Percentiles rank a stretch among this genome's conserved stretches.
Evolutionary conservation across 192 early-diverging fungal species (phyloP).

Genomic region (Linnemannia exigua): DNA sequence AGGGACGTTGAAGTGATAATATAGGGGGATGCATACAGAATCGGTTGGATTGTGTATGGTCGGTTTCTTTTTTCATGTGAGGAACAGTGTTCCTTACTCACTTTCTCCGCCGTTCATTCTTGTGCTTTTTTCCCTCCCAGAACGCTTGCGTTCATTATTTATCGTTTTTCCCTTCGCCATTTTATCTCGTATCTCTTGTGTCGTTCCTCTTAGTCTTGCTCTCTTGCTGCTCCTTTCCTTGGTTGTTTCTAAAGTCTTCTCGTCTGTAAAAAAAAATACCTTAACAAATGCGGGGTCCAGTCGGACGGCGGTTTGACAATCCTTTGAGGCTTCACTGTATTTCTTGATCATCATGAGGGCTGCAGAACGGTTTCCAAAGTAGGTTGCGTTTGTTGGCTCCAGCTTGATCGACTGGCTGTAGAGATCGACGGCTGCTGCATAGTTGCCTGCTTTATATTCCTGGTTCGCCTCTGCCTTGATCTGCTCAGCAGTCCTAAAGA

Average conservation of each 20-base stretch:
- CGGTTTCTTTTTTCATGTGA: too few species aligned
- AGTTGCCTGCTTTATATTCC: slow-evolving; percentile 77
- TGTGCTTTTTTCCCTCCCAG: not conserved
- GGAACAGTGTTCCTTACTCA: too few species aligned
- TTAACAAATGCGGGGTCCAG: slow-evolving; percentile 75
- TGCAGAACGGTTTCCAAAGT: slow-evolving; percentile 85
- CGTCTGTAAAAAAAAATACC: slow-evolving; percentile 54
- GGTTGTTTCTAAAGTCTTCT: not conserved
- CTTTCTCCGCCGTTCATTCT: not conserved
- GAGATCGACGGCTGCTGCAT: slow-evolving; percentile 74
- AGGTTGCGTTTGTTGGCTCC: slow-evolving; percentile 72
- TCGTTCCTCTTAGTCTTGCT: too few species aligned
- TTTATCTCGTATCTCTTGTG: too few species aligned
- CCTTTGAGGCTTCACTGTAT: slow-evolving; percentile 70
- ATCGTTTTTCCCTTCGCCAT: too few species aligned
- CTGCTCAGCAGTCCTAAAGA: slow-evolving; percentile 67
- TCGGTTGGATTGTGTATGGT: too few species aligned
- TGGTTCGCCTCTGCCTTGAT: slow-evolving; percentile 80
- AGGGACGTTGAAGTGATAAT: too few species aligned
- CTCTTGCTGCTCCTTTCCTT: not conserved
- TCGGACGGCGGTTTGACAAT: slow-evolving; percentile 71
- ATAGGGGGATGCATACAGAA: too few species aligned
- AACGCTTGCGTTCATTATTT: too few species aligned
- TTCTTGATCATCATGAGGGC: slow-evolving; percentile 79
- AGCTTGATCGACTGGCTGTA: slow-evolving; percentile 80